Percentiles rank a stretch among this genome's conserved stretches.
Evolutionary conservation across 73 alveolate species (phyloP).

Genomic region (Symbiodinium natans): DNA sequence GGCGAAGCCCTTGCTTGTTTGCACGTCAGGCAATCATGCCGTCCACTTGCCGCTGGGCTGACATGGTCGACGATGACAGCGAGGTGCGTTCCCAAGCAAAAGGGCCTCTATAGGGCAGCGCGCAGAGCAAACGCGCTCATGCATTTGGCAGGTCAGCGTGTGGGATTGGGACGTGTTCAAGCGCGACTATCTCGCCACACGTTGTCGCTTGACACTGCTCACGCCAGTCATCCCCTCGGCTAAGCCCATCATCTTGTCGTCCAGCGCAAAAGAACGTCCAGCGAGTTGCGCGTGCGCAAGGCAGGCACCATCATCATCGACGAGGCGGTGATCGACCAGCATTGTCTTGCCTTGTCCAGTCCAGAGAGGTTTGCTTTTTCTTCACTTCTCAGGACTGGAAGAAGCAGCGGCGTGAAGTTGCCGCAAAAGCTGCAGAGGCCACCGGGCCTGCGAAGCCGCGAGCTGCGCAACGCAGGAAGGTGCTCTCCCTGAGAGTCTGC

Average conservation of each 20-base stretch:
- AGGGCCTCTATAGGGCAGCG: too few species aligned
- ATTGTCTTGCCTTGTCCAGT: too few species aligned
- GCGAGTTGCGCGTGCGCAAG: not conserved
- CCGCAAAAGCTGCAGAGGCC: not conserved
- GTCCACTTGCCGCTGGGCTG: not conserved
- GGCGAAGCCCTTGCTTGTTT: too few species aligned
- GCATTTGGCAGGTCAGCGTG: not conserved
- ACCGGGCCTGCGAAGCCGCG: not conserved
- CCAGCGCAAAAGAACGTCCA: not conserved
- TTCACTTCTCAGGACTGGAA: not conserved
- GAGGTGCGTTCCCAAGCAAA: too few species aligned
- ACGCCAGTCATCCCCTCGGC: not conserved
- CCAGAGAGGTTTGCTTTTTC: too few species aligned
- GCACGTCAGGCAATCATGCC: too few species aligned
- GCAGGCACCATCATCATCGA: not conserved
- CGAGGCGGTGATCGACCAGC: not conserved
- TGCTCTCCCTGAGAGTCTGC: not conserved
- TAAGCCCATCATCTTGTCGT: too few species aligned
- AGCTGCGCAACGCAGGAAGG: not conserved
- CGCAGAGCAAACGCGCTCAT: too few species aligned
- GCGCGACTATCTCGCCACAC: not conserved
- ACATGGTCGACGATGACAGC: not conserved
- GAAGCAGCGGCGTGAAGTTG: not conserved
- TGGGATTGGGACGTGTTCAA: not conserved
- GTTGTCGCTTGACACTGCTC: not conserved